A percentile compares a stretch with the other conserved stretches of the same genome.
phyloP scores from a whole-genome alignment of 768 basidiomycete genomes.

The Gyrodon lividus region DNA sequence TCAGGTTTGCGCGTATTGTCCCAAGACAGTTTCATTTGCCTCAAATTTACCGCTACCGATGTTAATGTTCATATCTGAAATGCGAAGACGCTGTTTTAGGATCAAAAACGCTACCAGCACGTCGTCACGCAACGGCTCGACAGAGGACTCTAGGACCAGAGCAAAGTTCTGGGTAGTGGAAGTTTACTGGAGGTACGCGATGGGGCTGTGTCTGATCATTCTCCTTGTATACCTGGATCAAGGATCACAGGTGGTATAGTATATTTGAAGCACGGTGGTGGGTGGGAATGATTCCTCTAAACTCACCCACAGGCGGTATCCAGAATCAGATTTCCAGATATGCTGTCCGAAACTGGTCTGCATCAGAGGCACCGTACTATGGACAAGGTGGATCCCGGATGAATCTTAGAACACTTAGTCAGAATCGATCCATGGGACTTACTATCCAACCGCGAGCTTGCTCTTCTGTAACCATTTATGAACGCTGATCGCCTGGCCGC shows the following conservation, averaged over 20 bases:
- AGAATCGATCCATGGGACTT: neutral
- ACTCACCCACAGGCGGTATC: constrained; percentile 13
- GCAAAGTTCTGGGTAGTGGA: constrained; percentile 5
- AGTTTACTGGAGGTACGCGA: constrained; percentile 11
- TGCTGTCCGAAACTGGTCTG: neutral
- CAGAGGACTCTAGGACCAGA: constrained; percentile 8
- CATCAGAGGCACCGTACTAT: constrained; percentile 11
- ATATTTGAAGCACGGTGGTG: neutral
- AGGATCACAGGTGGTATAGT: too few species aligned
- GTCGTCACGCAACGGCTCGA: constrained; percentile 12
- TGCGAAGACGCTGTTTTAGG: constrained; percentile 14
- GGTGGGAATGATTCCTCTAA: too few species aligned
- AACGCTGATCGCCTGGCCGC: constrained; percentile 5
- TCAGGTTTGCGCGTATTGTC: constrained; percentile 5
- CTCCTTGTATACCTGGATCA: constrained; percentile 9
- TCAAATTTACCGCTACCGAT: constrained; percentile 15
- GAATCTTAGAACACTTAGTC: neutral
- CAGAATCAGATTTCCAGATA: constrained; percentile 15
- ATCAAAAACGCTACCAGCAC: constrained; percentile 13
- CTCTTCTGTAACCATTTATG: constrained; percentile 13
- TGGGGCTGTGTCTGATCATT: neutral
- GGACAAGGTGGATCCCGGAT: neutral
- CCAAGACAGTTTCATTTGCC: constrained; percentile 6
- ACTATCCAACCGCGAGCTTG: constrained; percentile 13
- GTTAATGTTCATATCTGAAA: constrained; percentile 7